Evolutionary conservation across 176 grass and related monocot genomes (phyloP).

Genomic region (Chloris gayana): DNA sequence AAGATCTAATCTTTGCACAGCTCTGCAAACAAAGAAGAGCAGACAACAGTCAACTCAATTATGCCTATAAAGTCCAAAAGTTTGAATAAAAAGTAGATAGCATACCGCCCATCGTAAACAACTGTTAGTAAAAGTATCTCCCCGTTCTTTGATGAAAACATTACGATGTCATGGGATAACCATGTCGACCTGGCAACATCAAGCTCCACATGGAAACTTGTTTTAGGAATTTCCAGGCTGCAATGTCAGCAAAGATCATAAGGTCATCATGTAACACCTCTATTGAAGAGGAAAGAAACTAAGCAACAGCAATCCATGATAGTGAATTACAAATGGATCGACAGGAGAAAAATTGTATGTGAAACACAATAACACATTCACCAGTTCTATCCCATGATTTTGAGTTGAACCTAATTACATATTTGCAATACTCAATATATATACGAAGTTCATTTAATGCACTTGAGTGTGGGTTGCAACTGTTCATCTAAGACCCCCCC

Average conservation of each 20-base stretch:
- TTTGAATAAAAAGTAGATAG: not conserved
- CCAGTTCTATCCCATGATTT: not conserved
- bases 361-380: too few species aligned
- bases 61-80: constrained; percentile 21
- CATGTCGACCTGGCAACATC: constrained; percentile 91
- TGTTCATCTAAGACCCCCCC: too few species aligned
- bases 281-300: constrained; percentile 17
- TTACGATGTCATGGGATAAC: constrained; percentile 80
- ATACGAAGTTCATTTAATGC: not conserved
- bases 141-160: constrained; percentile 88
- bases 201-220: constrained; percentile 84
- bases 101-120: constrained; percentile 82
- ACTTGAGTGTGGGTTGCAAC: not conserved
- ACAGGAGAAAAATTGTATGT: constrained; percentile 9
- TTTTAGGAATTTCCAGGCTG: constrained; percentile 84
- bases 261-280: constrained; percentile 5
- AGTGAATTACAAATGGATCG: not conserved
- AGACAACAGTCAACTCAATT: constrained; percentile 4
- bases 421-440: not conserved
- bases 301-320: constrained; percentile 19
- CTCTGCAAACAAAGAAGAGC: constrained; percentile 52
- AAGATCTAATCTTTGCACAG: constrained; percentile 94
- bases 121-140: constrained; percentile 83
- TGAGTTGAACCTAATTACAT: not conserved
- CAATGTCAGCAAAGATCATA: constrained; percentile 38